Evolutionary conservation across 441 rosid genomes (phyloP).

Genomic region (Euphorbia corollata): DNA sequence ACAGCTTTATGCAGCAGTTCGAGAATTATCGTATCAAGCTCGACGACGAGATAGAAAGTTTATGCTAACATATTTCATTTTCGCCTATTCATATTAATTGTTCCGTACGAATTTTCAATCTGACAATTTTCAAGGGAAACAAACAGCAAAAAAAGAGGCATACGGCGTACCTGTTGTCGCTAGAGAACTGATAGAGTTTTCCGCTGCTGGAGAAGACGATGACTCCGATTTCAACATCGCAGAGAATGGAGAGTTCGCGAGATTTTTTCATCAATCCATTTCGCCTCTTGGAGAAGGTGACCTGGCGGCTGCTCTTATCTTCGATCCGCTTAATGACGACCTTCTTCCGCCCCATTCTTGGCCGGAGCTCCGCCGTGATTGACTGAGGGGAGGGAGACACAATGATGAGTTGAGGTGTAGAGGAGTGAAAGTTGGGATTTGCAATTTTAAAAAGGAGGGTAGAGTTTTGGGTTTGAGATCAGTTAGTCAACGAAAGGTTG

Average conservation of each 20-base stretch:
- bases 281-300: conserved; percentile 45
- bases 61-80: background rate
- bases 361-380: background rate
- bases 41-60: background rate
- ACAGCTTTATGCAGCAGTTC: background rate
- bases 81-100: too few relatives aligned
- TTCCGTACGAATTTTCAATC: background rate
- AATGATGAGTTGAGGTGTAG: background rate
- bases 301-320: conserved; percentile 45
- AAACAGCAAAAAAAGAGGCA: background rate
- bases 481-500: too few relatives aligned
- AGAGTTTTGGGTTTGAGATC: too few relatives aligned
- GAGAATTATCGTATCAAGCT: background rate
- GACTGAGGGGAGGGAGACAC: background rate
- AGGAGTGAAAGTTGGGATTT: background rate
- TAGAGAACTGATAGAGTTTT: conserved; percentile 30
- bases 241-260: conserved; percentile 10
- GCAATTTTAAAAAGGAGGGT: too few relatives aligned
- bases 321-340: conserved; percentile 47
- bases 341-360: conserved; percentile 44
- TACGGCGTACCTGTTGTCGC: conserved; percentile 26
- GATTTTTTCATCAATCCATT: conserved; percentile 38
- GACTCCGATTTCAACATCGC: conserved; percentile 30
- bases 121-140: background rate
- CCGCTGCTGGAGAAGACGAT: conserved; percentile 33